Evolutionary conservation across 176 grass and related monocot genomes (phyloP).

Genomic region (Avena sativa): DNA sequence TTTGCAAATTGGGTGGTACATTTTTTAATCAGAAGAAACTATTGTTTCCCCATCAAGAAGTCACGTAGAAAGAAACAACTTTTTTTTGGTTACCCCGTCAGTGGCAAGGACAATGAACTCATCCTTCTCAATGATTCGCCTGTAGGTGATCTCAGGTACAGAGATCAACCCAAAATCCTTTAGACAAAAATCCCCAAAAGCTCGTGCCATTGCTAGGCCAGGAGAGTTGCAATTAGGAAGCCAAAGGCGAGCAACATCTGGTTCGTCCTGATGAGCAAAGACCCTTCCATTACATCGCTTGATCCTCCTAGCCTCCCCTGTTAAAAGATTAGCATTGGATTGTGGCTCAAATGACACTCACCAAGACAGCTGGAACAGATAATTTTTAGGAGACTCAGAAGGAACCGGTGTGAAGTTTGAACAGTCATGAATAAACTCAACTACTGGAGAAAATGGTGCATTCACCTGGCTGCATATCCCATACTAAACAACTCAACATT

Average conservation of each 20-base stretch:
- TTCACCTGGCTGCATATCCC: slow-evolving; percentile 4
- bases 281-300: slow-evolving; percentile 67
- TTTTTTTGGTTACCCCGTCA: slow-evolving; percentile 67
- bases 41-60: neutral
- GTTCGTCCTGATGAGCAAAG: slow-evolving; percentile 70
- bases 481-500: slow-evolving; percentile 14
- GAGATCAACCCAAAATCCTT: slow-evolving; percentile 80
- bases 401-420: slow-evolving; percentile 11
- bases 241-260: slow-evolving; percentile 75
- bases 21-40: slow-evolving; percentile 27
- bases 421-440: slow-evolving; percentile 2
- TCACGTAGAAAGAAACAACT: slow-evolving; percentile 1
- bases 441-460: slow-evolving; percentile 9
- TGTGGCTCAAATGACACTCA: slow-evolving; percentile 10
- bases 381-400: neutral
- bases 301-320: slow-evolving; percentile 79
- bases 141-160: slow-evolving; percentile 69
- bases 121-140: slow-evolving; percentile 58
- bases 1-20: neutral
- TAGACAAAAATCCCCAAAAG: slow-evolving; percentile 86
- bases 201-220: slow-evolving; percentile 73
- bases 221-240: slow-evolving; percentile 69
- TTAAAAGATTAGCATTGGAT: slow-evolving; percentile 36
- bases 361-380: neutral
- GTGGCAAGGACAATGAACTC: slow-evolving; percentile 81